phyloP scores from a whole-genome alignment of 2,329 filamentous ascomycete species.

The Ophiostoma sp. region DNA sequence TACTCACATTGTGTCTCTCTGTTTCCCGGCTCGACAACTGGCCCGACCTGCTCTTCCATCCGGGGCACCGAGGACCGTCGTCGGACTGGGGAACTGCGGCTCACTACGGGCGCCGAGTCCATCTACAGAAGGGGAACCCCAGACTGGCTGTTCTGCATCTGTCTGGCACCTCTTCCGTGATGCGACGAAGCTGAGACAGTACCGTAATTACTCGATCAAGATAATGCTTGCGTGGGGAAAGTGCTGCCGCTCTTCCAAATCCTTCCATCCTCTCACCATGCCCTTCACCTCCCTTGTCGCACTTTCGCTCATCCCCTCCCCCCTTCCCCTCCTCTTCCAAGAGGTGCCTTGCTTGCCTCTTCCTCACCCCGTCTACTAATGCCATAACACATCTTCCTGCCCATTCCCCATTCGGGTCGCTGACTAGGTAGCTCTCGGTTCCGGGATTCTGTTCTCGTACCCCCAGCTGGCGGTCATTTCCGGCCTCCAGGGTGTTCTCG shows the following conservation, averaged over 20 bases:
- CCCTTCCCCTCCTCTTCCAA: constrained; percentile 29
- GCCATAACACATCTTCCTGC: constrained; percentile 20
- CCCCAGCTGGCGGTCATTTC: constrained; percentile 73
- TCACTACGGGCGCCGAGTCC: constrained; percentile 83
- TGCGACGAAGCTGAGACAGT: constrained; percentile 80
- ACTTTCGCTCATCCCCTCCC: constrained; percentile 25
- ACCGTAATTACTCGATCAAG: constrained; percentile 97
- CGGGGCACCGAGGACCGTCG: neutral
- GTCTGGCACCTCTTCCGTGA: constrained; percentile 15
- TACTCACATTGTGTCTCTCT: constrained; percentile 16
- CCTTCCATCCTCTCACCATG: neutral
- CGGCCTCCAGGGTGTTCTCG: constrained; percentile 70
- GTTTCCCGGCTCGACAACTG: neutral
- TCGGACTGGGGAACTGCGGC: constrained; percentile 44
- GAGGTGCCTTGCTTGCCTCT: constrained; percentile 18
- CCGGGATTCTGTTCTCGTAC: constrained; percentile 77
- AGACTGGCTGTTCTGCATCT: neutral
- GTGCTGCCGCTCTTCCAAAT: constrained; percentile 71
- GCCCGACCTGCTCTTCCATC: neutral
- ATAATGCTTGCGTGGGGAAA: constrained; percentile 98
- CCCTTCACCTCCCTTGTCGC: constrained; percentile 25
- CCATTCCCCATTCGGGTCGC: constrained; percentile 30
- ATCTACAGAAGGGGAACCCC: constrained; percentile 30
- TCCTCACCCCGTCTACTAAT: constrained; percentile 18
- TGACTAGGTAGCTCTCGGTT: constrained; percentile 66